Percentiles rank a stretch among this genome's conserved stretches.
Evolutionary conservation across 768 basidiomycete species (phyloP).

Genomic region (Trichaptum fuscoviolaceum): DNA sequence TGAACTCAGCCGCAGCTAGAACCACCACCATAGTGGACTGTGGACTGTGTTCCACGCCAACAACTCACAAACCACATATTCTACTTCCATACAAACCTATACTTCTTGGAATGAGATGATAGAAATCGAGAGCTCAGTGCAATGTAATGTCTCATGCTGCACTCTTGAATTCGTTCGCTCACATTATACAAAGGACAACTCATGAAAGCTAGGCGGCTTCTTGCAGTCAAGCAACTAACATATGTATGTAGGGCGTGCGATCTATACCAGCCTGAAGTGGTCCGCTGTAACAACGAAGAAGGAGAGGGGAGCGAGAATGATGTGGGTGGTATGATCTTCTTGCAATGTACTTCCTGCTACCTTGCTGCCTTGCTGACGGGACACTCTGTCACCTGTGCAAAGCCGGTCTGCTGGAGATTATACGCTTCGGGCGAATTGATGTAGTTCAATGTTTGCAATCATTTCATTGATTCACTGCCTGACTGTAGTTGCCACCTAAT

Average conservation of each 20-base stretch:
- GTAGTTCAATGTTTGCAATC: no score
- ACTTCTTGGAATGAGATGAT: background rate
- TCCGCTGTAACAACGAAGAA: slow-evolving; percentile 79
- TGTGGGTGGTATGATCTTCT: slow-evolving; percentile 70
- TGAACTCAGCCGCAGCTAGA: no score
- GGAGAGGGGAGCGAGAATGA: slow-evolving; percentile 76
- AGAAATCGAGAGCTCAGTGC: background rate
- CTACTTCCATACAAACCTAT: background rate
- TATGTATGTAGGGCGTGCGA: slow-evolving; percentile 78
- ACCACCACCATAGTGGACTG: no score
- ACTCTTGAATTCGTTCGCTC: slow-evolving; percentile 68
- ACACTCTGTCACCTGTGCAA: slow-evolving; percentile 71
- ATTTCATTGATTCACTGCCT: no score
- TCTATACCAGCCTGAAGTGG: slow-evolving; percentile 74
- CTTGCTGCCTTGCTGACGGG: slow-evolving; percentile 6
- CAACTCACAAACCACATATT: background rate
- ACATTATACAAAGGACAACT: slow-evolving; percentile 68
- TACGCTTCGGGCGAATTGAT: slow-evolving; percentile 84
- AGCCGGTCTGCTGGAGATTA: slow-evolving; percentile 76
- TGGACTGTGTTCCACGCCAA: background rate
- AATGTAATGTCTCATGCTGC: slow-evolving; percentile 71
- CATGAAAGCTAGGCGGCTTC: slow-evolving; percentile 63
- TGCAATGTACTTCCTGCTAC: background rate
- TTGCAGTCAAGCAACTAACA: slow-evolving; percentile 69
- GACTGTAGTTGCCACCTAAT: slow-evolving; percentile 27